Conservation (phyloP, 2,329 filamentous ascomycete species). For the Aschersonia sp. region DNA sequence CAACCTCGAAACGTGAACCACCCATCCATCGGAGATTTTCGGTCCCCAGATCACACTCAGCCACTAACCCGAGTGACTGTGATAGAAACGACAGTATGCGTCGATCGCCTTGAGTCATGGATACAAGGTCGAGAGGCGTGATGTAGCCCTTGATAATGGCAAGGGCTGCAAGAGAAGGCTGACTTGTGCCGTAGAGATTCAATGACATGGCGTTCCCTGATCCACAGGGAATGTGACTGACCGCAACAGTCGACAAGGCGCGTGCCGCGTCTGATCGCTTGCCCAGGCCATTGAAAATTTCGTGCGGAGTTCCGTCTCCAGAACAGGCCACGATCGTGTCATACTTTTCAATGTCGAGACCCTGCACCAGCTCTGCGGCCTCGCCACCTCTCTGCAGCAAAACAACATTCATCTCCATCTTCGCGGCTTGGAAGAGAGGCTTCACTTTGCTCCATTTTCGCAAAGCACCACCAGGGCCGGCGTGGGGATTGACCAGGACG, state of each 20-base stretch:
- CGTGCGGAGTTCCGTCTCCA: conserved; percentile 80
- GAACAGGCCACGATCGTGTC: conserved; percentile 84
- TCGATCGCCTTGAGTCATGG: conserved; percentile 65
- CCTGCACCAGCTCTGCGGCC: conserved; percentile 60
- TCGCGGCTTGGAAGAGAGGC: conserved; percentile 70
- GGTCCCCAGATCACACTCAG: conserved; percentile 78
- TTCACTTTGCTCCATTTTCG: conserved; percentile 65
- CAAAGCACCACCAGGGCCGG: conserved; percentile 64
- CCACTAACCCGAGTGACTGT: conserved; percentile 78
- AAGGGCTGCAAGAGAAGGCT: conserved; percentile 61
- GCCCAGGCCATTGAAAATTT: conserved; percentile 87
- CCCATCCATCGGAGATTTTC: conserved; percentile 94
- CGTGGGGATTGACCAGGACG: conserved; percentile 81
- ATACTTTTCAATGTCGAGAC: conserved; percentile 63
- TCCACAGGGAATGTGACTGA: conserved; percentile 81
- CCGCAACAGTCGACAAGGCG: conserved; percentile 63
- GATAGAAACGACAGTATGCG: conserved; percentile 79
- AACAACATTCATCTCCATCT: conserved; percentile 61
- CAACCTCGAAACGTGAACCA: conserved; percentile 67
- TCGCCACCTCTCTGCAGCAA: conserved; percentile 60
- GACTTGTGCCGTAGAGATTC: conserved; percentile 73
- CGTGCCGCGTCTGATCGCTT: conserved; percentile 58
- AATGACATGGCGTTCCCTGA: conserved; percentile 88
- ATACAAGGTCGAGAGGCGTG: conserved; percentile 75
- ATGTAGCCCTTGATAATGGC: conserved; percentile 75